Percentiles rank a stretch among this genome's conserved stretches.
Conservation (phyloP, 202 grass and related monocot species). For the Bolboschoenoplectus hybrid region DNA sequence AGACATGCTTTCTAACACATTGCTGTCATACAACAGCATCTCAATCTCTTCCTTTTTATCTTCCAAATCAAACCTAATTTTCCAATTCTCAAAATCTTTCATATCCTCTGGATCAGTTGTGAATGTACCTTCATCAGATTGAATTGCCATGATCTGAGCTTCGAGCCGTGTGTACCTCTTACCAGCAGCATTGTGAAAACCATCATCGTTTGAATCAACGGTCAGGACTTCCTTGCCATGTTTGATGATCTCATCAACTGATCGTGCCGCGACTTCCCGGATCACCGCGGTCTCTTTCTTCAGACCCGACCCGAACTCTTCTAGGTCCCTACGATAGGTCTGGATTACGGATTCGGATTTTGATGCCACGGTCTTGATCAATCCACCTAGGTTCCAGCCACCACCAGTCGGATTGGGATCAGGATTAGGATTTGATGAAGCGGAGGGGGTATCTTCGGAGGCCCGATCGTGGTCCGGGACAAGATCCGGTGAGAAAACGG, state of each 20-base stretch:
- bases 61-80: slow-evolving; percentile 56
- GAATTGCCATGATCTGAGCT: slow-evolving; percentile 67
- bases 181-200: slow-evolving; percentile 38
- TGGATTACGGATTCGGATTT: slow-evolving; percentile 80
- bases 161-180: slow-evolving; percentile 71
- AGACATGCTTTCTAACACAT: slow-evolving; percentile 53
- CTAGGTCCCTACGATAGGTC: slow-evolving; percentile 76
- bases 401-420: slow-evolving; percentile 8
- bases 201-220: slow-evolving; percentile 32
- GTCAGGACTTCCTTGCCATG: slow-evolving; percentile 84
- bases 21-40: slow-evolving; percentile 65
- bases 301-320: slow-evolving; percentile 79
- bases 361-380: slow-evolving; percentile 70
- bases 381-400: slow-evolving; percentile 61
- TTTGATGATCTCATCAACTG: slow-evolving; percentile 65
- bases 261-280: slow-evolving; percentile 55
- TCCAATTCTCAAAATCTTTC: slow-evolving; percentile 77
- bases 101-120: slow-evolving; percentile 63
- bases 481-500: slow-evolving; percentile 64
- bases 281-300: slow-evolving; percentile 72
- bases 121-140: slow-evolving; percentile 80
- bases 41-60: slow-evolving; percentile 76
- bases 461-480: slow-evolving; percentile 6
- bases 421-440: neutral
- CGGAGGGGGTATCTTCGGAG: slow-evolving; percentile 41